These are phyloP conservation scores for Astrocystis sublimbata DNA, from an alignment of 495 filamentous ascomycete genomes.

Conservation along the genomic window DNA sequence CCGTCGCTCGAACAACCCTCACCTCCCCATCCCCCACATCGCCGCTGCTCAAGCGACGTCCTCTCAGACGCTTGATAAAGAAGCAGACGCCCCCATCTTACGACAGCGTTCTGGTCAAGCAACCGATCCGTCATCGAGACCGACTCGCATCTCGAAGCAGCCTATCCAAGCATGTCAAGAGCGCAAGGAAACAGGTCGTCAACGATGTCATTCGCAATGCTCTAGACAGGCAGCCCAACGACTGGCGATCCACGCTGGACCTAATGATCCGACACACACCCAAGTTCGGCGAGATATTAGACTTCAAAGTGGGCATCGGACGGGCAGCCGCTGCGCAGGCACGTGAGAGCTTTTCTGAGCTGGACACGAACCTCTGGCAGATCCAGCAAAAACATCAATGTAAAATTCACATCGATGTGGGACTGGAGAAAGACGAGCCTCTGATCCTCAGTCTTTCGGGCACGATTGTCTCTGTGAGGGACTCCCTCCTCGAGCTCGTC, in stretches of 20 bases:
- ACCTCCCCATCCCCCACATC: background rate
- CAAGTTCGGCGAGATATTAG: slow-evolving; percentile 20
- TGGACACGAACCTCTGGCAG: slow-evolving; percentile 26
- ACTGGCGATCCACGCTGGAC: slow-evolving; percentile 19
- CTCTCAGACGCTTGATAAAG: background rate
- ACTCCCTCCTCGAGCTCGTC: slow-evolving; percentile 26
- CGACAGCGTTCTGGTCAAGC: background rate
- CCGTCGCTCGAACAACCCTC: background rate
- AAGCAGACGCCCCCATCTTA: background rate
- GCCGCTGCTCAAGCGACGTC: background rate
- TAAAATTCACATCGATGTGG: slow-evolving; percentile 23
- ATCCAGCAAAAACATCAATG: slow-evolving; percentile 26
- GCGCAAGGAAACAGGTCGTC: slow-evolving; percentile 18
- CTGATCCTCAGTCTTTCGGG: slow-evolving; percentile 27
- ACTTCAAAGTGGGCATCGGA: slow-evolving; percentile 28
- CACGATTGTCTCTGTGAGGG: slow-evolving; percentile 22
- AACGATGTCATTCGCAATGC: slow-evolving; percentile 2
- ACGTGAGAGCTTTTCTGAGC: slow-evolving; percentile 17
- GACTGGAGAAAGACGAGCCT: background rate
- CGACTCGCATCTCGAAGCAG: slow-evolving; percentile 2
- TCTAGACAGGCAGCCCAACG: background rate
- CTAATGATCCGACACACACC: slow-evolving; percentile 28
- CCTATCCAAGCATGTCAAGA: slow-evolving; percentile 20
- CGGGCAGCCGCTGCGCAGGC: slow-evolving; percentile 21
- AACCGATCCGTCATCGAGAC: background rate